These are phyloP conservation scores for Fagus crenata DNA, from an alignment of 306 rosid genomes.

Conservation along the genomic window DNA sequence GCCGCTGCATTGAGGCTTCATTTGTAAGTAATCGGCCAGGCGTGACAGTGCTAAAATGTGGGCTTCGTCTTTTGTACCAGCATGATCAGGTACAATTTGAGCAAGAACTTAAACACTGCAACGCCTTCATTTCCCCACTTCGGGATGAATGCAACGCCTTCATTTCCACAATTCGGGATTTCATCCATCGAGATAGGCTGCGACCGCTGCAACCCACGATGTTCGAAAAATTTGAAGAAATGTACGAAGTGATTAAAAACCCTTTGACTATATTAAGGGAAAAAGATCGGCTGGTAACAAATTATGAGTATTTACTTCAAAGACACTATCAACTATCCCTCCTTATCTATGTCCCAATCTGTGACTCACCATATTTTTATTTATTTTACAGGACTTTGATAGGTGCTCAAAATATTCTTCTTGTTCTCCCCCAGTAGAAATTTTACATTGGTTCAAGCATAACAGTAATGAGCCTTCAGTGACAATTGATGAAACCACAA, in stretches of 20 bases:
- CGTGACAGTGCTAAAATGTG: background rate
- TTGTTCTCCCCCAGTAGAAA: background rate
- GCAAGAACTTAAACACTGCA: background rate
- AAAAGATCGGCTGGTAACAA: background rate
- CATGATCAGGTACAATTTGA: background rate
- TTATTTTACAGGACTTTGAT: background rate
- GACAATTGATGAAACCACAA: background rate
- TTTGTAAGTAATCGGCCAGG: background rate
- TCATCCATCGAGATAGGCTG: no score
- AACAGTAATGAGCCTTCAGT: background rate
- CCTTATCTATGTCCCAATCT: background rate
- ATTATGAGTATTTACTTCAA: background rate
- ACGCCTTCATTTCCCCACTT: no score
- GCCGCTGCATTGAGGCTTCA: background rate
- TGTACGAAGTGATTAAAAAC: no score
- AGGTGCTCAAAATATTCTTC: background rate
- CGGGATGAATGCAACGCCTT: no score
- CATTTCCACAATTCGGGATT: no score
- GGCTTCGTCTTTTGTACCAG: background rate
- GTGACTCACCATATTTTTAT: background rate
- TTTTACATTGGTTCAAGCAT: no score
- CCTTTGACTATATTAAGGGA: no score
- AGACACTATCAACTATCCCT: background rate
- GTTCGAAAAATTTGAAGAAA: accelerated
- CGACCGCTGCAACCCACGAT: no score